Base-by-base conservation (phyloP, 371 early-diverging fungal species). In the Mucor lusitanicus region DNA sequence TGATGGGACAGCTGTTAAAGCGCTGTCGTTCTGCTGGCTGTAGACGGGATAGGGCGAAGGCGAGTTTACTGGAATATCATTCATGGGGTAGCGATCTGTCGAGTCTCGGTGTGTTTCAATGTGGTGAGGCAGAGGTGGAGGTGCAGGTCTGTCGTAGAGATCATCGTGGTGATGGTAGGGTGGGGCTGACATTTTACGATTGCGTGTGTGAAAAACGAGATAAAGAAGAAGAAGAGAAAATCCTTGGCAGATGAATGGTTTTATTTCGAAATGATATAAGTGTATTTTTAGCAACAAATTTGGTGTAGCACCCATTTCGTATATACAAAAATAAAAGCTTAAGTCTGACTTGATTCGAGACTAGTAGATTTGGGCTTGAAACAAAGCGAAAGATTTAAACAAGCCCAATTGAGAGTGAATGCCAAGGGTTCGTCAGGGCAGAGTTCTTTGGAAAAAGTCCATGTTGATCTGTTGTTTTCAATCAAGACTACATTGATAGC, bases 21-120 rank as follows among this genome's bases (percentile, higher is more conserved):
- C 9, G 30, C 25, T 25, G 50, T 33, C 37, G 21, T 50, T 44
- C 15, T 48, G 42, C 23, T 46, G 59, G 30, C 54, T 44, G n/a
- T 70, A 64, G 7, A 46, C 63, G 3, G 66, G 64, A 44, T 66
- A 67, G 55, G 67, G 65, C 12, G 65, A 50, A 54, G 68, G 63
- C 35, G 72, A 72, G 21, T 58, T 61, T 1, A 72, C 65, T n/a
- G 72, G 64, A 8, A 69, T 61, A 35, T 73, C 61, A 25, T 65
- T 63, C 56, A 73, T 48, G 19, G 48, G 56, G 35, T 68, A 65
- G 48, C 64, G 61, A 40, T 69, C 68, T 32, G 44, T 55, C 8
- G 66, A 59, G 8, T 17, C 48, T 64, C 63, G 32, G 19, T 33
- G 5, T 12, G 68, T 68, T 32, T 65, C 69, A 6, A 65, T 55